Percentiles rank a stretch among this genome's conserved stretches.
phyloP scores from a whole-genome alignment of 805 yeast species.

The Candida palmyrensis region DNA sequence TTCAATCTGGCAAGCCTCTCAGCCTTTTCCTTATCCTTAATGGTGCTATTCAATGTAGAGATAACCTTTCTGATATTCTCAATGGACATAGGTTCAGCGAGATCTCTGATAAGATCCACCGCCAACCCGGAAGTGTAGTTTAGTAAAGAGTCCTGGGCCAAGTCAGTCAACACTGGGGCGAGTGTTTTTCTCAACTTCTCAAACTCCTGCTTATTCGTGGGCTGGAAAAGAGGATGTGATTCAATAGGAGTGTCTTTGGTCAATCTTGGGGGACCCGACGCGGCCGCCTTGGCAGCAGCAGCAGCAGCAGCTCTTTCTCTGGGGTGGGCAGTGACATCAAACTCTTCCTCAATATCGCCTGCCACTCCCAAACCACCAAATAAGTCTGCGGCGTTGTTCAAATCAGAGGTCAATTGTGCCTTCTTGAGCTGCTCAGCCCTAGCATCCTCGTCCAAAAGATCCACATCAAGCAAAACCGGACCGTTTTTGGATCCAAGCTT shows the following conservation, averaged over 20 bases:
- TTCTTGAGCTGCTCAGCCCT: slow-evolving; percentile 67
- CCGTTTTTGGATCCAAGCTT: slow-evolving; percentile 36
- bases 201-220: slow-evolving; percentile 73
- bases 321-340: slow-evolving; percentile 46
- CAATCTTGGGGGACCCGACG: slow-evolving; percentile 25
- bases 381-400: slow-evolving; percentile 96
- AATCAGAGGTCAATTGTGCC: slow-evolving; percentile 81
- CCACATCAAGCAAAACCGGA: slow-evolving; percentile 50
- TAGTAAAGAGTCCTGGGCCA: slow-evolving; percentile 57
- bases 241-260: slow-evolving; percentile 63
- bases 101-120: slow-evolving; percentile 79
- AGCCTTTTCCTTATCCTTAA: slow-evolving; percentile 81
- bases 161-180: slow-evolving; percentile 52
- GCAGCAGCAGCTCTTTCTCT: slow-evolving; percentile 43
- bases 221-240: slow-evolving; percentile 78
- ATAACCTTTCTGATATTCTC: slow-evolving; percentile 83
- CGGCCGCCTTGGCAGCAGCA: slow-evolving; percentile 30
- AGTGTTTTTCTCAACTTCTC: slow-evolving; percentile 66
- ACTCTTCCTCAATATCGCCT: slow-evolving; percentile 23
- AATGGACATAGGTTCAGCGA: slow-evolving; percentile 72
- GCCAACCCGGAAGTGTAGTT: slow-evolving; percentile 74
- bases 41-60: slow-evolving; percentile 73
- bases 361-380: slow-evolving; percentile 96
- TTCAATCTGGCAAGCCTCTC: slow-evolving; percentile 86
- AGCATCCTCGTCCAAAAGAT: slow-evolving; percentile 67